Evolutionary conservation across 73 alveolate genomes (phyloP), one percentile per base, ranked within the genome.

Genomic region (Uronychia binucleata): DNA sequence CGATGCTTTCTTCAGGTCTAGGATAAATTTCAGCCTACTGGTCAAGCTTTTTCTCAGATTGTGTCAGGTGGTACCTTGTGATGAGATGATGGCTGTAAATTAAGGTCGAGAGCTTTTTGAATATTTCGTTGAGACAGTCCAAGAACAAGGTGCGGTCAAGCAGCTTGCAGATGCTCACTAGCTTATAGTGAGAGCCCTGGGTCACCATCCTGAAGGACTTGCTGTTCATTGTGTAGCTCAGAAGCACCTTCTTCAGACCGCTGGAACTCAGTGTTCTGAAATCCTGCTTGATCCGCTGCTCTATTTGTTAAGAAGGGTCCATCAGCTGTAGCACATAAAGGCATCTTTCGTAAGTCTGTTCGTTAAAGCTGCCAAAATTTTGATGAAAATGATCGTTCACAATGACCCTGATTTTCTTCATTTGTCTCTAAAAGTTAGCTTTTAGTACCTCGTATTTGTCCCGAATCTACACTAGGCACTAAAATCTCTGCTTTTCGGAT

Each of bases 41-140:
- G n/a, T n/a, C n/a, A n/a, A n/a, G n/a, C 30, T 59, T 59, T 81
- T 81, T 34, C 19, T 81, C 88, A 59, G 57, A 26, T 30, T 57
- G 34, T 29, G 60, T 59, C 27, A 57, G 34, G 34, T 82, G 89
- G 78, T 58, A 82, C 35, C 89, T 30, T 5, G 89, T 77, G 75
- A 82, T 74, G 26, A 35, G 34, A 59, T 82, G 89, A 59, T 82
- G 89, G 13, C 67, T 30, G 77, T 74, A 82, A 0, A 82, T 82
- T 31, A 82, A 33, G 26, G 26, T 26, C 13, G 89, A 82, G 8
- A 74, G 67, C 28, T 33, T 30, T 74, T 60, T 74, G 78, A 27
- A 82, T 0, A 82, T 82, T 74, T 78, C 77, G 11, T 82, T 82
- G 26, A 82, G 30, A n/a, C 83, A 82, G 0, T 46, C 67, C 5